Base-by-base conservation (phyloP, 78 protist genomes). In the Isochrysis galbana region DNA sequence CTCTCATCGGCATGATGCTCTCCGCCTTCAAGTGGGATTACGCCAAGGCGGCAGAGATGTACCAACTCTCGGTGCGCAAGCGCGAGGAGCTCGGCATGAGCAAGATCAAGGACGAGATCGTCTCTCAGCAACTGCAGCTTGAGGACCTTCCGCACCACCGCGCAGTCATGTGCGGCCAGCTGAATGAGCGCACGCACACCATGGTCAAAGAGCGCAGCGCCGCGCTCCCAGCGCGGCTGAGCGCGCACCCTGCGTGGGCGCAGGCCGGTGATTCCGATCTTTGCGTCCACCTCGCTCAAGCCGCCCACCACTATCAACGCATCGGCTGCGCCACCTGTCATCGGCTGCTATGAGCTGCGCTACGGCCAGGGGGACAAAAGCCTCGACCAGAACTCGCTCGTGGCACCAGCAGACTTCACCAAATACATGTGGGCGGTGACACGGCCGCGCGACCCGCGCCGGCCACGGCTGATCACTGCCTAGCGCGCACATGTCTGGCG, bases 341-440 rank as follows among this genome's bases (percentile, higher is more conserved):
- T 51, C 61, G 61, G 84, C 47, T 77, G 84, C 46, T 77, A 77
- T 21, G 84, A 77, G 84, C 10, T 77, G 46, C 84, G 84, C 84
- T 77, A 77, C 84, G 84, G 84, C n/a, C 84, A 77, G 29, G 84
- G 84, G 14, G 46, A 77, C 34, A 0, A 22, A 32, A 14, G 3
- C 14, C n/a, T 23, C 29, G 14, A 32, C 29, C 36, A 61, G 74
- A 26, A 23, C 29, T 23, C 74, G 74, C 74, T 23, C n/a, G 74
- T 61, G 29, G 3, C 80, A 22, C 80, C 80, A 41, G 5, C 80
- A 17, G 74, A 61, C 74, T 61, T 61, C 74, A 61, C 74, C 36
- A 23, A 11, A 32, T 61, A 61, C 74, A 61, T 61, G 74, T n/a
- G n/a, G n/a, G n/a, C n/a, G n/a, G n/a, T n/a, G n/a, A n/a, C n/a